Evolutionary conservation across 2,329 filamentous ascomycete genomes (phyloP).

Genomic region (Diaporthe amygdali): DNA sequence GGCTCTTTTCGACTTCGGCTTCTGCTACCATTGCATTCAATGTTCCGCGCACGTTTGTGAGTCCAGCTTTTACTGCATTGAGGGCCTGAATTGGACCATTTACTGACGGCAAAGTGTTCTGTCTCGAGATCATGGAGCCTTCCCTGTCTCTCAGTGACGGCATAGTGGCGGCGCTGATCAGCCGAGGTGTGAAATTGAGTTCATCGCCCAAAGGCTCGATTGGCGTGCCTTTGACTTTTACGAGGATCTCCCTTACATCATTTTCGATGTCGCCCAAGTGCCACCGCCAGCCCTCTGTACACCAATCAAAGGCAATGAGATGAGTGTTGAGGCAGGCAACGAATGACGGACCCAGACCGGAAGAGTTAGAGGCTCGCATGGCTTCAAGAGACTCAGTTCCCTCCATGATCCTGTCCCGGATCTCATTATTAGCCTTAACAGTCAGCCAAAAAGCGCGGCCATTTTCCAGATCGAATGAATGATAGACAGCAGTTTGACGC

Average conservation of each 20-base stretch:
- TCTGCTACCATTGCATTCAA: neutral
- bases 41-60: neutral
- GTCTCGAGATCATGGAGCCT: neutral
- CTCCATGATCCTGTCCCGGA: neutral
- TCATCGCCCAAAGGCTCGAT: neutral
- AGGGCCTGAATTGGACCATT: neutral
- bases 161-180: neutral
- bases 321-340: neutral
- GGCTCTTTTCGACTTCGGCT: neutral
- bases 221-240: neutral
- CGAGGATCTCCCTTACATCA: neutral
- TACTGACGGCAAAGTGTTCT: neutral
- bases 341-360: neutral
- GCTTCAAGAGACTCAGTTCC: neutral
- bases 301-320: neutral
- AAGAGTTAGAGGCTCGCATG: neutral
- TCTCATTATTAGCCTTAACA: slow-evolving; percentile 13
- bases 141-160: neutral
- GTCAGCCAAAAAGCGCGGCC: slow-evolving; percentile 12
- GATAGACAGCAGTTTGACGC: slow-evolving; percentile 15
- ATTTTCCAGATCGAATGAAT: slow-evolving; percentile 17
- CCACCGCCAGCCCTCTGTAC: neutral
- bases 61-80: neutral
- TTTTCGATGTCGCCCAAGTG: neutral
- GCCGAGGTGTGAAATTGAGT: neutral